phyloP scores from a whole-genome alignment of 768 basidiomycete genomes.

The Bullera alba region DNA sequence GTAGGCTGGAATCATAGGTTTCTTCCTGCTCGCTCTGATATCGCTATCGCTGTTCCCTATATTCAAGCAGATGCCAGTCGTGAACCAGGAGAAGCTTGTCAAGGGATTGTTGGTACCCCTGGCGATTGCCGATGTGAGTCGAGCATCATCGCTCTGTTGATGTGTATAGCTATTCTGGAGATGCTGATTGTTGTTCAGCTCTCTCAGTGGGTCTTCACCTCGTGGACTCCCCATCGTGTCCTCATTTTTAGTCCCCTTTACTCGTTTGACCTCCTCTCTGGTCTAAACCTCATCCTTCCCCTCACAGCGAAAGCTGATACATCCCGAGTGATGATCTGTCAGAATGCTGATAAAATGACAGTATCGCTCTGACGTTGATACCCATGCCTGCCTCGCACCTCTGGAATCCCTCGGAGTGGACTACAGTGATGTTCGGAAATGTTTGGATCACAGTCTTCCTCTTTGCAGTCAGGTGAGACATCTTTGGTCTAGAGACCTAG shows the following conservation, averaged over 20 bases:
- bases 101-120: constrained; percentile 39
- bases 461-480: constrained; percentile 16
- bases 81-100: constrained; percentile 37
- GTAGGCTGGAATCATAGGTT: constrained; percentile 15
- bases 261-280: not conserved
- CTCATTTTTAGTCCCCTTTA: too few relatives aligned
- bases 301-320: too few relatives aligned
- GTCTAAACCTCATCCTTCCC: too few relatives aligned
- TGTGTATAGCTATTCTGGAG: not conserved
- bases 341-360: constrained; percentile 1
- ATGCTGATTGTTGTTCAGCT: too few relatives aligned
- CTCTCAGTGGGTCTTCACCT: not conserved
- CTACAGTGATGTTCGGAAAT: constrained; percentile 36
- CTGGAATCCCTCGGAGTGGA: constrained; percentile 31
- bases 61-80: constrained; percentile 19
- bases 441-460: constrained; percentile 33
- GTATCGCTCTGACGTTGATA: constrained; percentile 31
- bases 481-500: too few relatives aligned
- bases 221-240: too few relatives aligned
- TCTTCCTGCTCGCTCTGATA: constrained; percentile 40
- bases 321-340: not conserved
- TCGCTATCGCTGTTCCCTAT: constrained; percentile 32
- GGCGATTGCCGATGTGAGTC: constrained; percentile 37
- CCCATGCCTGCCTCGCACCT: constrained; percentile 35
- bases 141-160: not conserved